These are phyloP conservation scores for Rhododendron vialii DNA, from an alignment of 148 eudicot genomes.

Conservation along the genomic window DNA sequence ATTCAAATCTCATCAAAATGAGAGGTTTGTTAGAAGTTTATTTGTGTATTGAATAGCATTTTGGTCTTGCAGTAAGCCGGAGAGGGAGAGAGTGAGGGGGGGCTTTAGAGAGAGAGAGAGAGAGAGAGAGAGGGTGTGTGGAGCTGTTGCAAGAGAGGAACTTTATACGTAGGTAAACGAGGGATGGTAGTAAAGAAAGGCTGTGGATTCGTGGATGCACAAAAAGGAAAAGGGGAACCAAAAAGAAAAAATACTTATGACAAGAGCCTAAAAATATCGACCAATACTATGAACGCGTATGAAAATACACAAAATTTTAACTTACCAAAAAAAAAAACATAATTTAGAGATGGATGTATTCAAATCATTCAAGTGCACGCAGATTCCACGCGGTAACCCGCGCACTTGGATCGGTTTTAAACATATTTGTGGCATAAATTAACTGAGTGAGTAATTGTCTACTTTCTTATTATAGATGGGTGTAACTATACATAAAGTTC, in stretches of 20 bases:
- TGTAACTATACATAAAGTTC: no score
- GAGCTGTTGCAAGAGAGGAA: neutral
- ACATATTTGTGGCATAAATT: neutral
- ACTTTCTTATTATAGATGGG: no score
- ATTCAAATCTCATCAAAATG: constrained; percentile 25
- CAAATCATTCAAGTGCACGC: neutral
- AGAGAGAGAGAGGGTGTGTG: constrained; percentile 14
- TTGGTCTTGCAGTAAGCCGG: neutral
- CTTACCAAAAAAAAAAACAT: no score
- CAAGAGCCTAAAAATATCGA: neutral
- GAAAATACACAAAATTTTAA: neutral
- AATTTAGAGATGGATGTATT: neutral
- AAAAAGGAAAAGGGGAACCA: neutral
- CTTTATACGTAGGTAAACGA: neutral
- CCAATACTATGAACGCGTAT: neutral
- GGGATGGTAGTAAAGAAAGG: neutral
- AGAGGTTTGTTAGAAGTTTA: constrained; percentile 10
- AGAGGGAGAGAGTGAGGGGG: constrained; percentile 14
- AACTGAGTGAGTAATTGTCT: no score
- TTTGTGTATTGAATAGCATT: constrained; percentile 9
- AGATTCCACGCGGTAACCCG: neutral
- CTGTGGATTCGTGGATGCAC: neutral
- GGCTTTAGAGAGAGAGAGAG: constrained; percentile 9
- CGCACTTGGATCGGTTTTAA: neutral
- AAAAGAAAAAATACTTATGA: neutral